These are phyloP conservation scores for Mycena kentingensis DNA, from an alignment of 768 basidiomycete genomes.

Conservation along the genomic window DNA sequence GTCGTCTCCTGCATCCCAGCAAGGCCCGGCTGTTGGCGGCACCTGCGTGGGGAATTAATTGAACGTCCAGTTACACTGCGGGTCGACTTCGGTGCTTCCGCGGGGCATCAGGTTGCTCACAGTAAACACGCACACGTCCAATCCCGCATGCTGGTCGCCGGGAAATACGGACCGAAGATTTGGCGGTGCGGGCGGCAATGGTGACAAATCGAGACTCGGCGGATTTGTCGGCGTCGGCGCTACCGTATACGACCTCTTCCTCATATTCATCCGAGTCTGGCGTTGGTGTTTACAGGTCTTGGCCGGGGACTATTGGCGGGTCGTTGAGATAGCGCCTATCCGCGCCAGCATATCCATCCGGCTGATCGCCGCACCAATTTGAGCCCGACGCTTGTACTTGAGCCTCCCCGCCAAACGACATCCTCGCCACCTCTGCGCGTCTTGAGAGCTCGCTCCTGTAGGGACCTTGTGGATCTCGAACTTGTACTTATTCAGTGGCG, in stretches of 20 bases:
- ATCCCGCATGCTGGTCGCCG: conserved; percentile 55
- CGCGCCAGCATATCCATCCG: conserved; percentile 51
- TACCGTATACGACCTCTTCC: conserved; percentile 19
- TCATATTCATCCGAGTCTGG: conserved; percentile 20
- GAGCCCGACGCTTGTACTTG: conserved; percentile 6
- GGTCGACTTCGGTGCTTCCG: conserved; percentile 45
- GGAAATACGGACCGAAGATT: conserved; percentile 12
- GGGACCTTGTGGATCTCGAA: conserved; percentile 98
- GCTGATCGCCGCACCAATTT: conserved; percentile 24
- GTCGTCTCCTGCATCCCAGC: conserved; percentile 25
- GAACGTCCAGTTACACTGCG: conserved; percentile 64
- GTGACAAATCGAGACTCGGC: conserved; percentile 28
- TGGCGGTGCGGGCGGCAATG: conserved; percentile 23
- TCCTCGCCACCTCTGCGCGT: conserved; percentile 45
- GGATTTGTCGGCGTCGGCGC: conserved; percentile 21
- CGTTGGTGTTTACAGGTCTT: background rate
- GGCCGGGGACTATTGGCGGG: conserved; percentile 7
- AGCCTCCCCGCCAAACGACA: conserved; percentile 23
- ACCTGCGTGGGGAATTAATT: conserved; percentile 43
- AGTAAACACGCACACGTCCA: conserved; percentile 82
- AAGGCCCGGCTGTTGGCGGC: conserved; percentile 23
- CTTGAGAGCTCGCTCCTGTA: conserved; percentile 81
- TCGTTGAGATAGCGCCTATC: conserved; percentile 29
- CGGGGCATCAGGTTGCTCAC: conserved; percentile 75
- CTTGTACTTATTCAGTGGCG: too few relatives aligned